Conservation (phyloP, 371 early-diverging fungal species). For the Entomophthora muscae region DNA sequence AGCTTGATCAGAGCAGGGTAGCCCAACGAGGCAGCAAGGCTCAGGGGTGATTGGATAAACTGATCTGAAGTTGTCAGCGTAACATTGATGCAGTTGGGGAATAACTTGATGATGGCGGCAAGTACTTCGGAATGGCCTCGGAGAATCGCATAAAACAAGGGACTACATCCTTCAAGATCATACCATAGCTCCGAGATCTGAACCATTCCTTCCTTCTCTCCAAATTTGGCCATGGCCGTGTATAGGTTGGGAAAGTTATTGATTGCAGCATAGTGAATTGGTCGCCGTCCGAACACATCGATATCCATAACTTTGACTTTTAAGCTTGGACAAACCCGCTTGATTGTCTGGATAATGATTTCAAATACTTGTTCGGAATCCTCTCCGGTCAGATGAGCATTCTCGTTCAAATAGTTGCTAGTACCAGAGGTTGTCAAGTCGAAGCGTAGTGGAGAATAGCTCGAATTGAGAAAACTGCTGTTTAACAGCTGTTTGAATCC, state of each 20-base stretch:
- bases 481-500: not conserved
- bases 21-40: constrained; percentile 12
- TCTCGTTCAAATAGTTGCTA: not conserved
- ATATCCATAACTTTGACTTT: constrained; percentile 14
- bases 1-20: constrained; percentile 18
- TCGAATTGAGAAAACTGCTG: constrained; percentile 1
- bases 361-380: constrained; percentile 15
- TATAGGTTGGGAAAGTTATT: constrained; percentile 20
- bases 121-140: constrained; percentile 34
- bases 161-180: constrained; percentile 47
- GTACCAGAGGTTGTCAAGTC: not conserved
- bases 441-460: constrained; percentile 1
- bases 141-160: constrained; percentile 44
- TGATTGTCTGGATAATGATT: constrained; percentile 16
- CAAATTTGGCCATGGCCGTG: not conserved
- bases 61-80: not conserved
- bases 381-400: not conserved
- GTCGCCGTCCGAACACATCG: constrained; percentile 43
- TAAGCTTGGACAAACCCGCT: constrained; percentile 11
- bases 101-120: constrained; percentile 25
- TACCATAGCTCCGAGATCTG: constrained; percentile 22
- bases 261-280: constrained; percentile 50
- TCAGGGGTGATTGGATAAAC: constrained; percentile 10
- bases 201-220: constrained; percentile 15
- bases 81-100: constrained; percentile 8